Conservation (phyloP, 257 asterid species). For the Nicotiana undulata region DNA sequence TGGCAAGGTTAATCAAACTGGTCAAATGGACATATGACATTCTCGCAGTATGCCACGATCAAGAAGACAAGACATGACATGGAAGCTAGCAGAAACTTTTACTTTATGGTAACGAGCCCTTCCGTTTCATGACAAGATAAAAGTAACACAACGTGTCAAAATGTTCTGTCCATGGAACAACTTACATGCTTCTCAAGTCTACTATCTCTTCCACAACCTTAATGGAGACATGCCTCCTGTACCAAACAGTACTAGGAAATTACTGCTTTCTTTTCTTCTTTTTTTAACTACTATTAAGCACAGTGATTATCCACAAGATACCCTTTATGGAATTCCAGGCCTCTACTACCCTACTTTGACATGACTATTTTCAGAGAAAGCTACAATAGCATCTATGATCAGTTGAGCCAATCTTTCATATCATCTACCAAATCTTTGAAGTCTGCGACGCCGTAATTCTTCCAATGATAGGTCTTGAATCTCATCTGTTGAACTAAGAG, state of each 20-base stretch:
- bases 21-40: not conserved
- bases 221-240: not conserved
- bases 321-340: not conserved
- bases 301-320: not conserved
- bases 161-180: not conserved
- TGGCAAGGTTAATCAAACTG: not conserved
- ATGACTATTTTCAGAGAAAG: not conserved
- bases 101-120: no score
- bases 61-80: not conserved
- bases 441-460: conserved; percentile 56
- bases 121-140: no score
- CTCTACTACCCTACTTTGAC: not conserved
- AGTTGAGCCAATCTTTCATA: not conserved
- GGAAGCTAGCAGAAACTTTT: not conserved
- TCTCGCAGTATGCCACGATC: not conserved
- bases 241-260: not conserved
- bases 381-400: not conserved
- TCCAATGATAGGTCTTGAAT: conserved; percentile 35
- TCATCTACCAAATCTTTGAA: conserved; percentile 50
- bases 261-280: no score
- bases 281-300: not conserved
- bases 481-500: conserved; percentile 5
- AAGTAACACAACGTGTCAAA: not conserved
- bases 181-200: not conserved
- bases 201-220: not conserved